phyloP scores from a whole-genome alignment of 768 basidiomycete species.

The Russula sp. region DNA sequence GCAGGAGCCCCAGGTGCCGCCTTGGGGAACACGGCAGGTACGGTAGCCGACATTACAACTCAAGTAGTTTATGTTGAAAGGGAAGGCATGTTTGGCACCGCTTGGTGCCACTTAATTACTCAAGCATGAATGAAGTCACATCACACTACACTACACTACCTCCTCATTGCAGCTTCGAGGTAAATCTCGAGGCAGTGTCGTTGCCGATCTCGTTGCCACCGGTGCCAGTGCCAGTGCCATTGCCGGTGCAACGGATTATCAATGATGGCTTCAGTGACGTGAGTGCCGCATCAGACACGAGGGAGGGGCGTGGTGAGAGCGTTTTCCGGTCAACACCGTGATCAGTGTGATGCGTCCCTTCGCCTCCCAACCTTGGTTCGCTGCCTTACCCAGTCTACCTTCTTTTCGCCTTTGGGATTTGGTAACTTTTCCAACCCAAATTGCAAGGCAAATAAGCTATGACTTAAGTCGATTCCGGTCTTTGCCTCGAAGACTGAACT shows the following conservation, averaged over 20 bases:
- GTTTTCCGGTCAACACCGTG: background rate
- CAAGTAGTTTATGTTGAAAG: background rate
- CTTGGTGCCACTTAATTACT: conserved; percentile 6
- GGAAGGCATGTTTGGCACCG: conserved; percentile 17
- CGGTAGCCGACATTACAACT: conserved; percentile 8
- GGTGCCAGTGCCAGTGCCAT: background rate
- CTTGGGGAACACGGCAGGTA: conserved; percentile 23
- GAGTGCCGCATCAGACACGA: background rate
- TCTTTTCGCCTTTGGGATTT: background rate
- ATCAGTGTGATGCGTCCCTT: background rate
- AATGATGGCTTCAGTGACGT: background rate
- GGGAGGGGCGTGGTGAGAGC: background rate
- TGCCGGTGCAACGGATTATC: background rate
- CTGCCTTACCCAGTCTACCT: background rate
- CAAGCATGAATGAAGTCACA: background rate
- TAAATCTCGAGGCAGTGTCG: background rate
- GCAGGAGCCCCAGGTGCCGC: conserved; percentile 48
- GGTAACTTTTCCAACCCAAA: background rate
- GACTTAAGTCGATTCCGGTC: background rate
- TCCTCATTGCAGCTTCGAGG: background rate
- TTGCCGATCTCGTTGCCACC: background rate
- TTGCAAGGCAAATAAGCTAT: background rate
- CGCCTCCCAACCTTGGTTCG: background rate
- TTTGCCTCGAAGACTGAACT: background rate
- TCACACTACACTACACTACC: background rate